These are phyloP conservation scores for Berberis thunbergii DNA, from an alignment of 164 flowering plant species.

Conservation along the genomic window DNA sequence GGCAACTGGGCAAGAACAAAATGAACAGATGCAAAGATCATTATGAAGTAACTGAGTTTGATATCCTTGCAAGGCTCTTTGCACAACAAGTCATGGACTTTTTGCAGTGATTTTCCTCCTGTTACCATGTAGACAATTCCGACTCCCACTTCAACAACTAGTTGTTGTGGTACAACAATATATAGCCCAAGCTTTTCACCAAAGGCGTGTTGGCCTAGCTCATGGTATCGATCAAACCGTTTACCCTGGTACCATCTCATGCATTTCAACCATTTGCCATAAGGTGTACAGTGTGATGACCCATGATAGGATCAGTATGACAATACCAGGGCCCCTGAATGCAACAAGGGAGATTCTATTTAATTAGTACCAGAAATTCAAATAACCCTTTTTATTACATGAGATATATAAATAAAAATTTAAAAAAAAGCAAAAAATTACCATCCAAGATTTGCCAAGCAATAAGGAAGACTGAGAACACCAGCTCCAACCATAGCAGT, in stretches of 20 bases:
- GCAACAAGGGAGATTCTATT: too few relatives aligned
- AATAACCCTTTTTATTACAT: too few relatives aligned
- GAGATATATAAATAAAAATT: too few relatives aligned
- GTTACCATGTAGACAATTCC: slow-evolving; percentile 3
- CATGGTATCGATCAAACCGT: slow-evolving; percentile 1
- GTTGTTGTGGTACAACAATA: background rate
- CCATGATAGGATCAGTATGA: slow-evolving; percentile 29
- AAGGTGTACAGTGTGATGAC: slow-evolving; percentile 39
- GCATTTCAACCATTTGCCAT: slow-evolving; percentile 56
- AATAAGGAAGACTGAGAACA: background rate
- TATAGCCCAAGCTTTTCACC: slow-evolving; percentile 3
- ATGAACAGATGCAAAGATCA: slow-evolving; percentile 46
- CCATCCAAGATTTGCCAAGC: background rate
- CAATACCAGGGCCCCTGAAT: slow-evolving; percentile 3
- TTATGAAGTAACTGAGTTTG: slow-evolving; percentile 41
- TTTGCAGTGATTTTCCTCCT: slow-evolving; percentile 39
- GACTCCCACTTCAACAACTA: background rate
- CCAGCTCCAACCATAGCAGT: background rate
- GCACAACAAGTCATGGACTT: slow-evolving; percentile 32
- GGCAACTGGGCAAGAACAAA: slow-evolving; percentile 49
- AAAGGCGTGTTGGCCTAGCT: slow-evolving; percentile 2
- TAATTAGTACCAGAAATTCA: too few relatives aligned
- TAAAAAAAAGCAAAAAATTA: too few relatives aligned
- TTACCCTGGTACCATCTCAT: slow-evolving; percentile 29
- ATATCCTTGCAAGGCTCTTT: slow-evolving; percentile 17